phyloP scores from a whole-genome alignment of 495 filamentous ascomycete species.

The Neurospora pannonica region DNA sequence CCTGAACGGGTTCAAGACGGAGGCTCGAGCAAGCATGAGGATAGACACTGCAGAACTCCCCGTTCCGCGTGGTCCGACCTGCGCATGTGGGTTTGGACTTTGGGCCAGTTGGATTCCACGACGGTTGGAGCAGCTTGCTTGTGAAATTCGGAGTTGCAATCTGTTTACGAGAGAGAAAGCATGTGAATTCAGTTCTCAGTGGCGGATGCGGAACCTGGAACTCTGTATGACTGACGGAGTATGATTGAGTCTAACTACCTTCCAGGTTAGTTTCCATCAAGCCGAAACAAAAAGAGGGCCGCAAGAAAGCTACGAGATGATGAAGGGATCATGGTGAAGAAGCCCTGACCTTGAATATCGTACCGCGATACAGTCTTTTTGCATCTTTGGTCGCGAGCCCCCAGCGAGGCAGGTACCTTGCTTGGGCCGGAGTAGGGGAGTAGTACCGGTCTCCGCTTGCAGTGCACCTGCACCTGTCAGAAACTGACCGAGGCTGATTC shows the following conservation, averaged over 20 bases:
- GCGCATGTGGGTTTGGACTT: not conserved
- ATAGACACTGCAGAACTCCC: not conserved
- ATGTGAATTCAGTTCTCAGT: not conserved
- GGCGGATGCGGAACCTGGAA: not conserved
- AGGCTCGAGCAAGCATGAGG: not conserved
- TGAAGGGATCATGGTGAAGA: not conserved
- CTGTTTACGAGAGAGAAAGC: not conserved
- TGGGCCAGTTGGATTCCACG: not conserved
- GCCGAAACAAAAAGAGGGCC: not conserved
- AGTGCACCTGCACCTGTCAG: not conserved
- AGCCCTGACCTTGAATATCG: not conserved
- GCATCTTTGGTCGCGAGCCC: not conserved
- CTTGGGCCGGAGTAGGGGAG: not conserved
- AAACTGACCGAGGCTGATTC: not conserved
- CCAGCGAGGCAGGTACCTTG: not conserved
- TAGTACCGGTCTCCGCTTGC: not conserved
- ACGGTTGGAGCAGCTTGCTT: not conserved
- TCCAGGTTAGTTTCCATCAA: not conserved
- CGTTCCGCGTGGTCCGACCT: not conserved
- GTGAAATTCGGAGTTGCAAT: not conserved
- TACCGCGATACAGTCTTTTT: not conserved
- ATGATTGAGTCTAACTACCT: not conserved
- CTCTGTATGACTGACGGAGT: not conserved
- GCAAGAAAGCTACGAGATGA: not conserved
- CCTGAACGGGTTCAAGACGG: not conserved